These are phyloP conservation scores for Asterionellopsis glacialis DNA, from an alignment of 108 stramenopile species.

Conservation along the genomic window DNA sequence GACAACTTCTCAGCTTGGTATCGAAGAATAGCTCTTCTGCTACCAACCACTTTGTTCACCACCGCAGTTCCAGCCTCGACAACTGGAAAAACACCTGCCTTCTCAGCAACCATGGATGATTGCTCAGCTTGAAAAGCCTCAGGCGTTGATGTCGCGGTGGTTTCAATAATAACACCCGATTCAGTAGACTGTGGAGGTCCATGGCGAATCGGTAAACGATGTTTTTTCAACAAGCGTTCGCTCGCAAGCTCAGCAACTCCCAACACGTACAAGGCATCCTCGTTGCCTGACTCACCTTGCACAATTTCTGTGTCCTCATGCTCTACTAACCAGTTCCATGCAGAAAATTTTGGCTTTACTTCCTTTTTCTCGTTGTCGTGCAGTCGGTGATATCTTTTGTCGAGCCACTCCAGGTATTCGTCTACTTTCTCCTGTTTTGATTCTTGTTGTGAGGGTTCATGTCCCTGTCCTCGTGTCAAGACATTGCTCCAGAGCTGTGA, in stretches of 20 bases:
- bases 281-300: slow-evolving; percentile 7
- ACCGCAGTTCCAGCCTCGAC: slow-evolving; percentile 1
- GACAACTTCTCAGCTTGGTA: background rate
- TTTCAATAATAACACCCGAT: background rate
- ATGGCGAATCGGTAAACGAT: slow-evolving; percentile 4
- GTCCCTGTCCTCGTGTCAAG: no score
- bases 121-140: no score
- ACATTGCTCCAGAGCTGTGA: no score
- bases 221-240: slow-evolving; percentile 39
- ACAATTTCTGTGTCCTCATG: background rate
- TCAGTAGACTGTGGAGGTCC: background rate
- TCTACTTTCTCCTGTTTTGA: slow-evolving; percentile 36
- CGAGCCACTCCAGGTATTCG: slow-evolving; percentile 43
- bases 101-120: background rate
- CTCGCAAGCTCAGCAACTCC: slow-evolving; percentile 41
- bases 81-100: background rate
- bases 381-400: slow-evolving; percentile 34
- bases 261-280: slow-evolving; percentile 39
- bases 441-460: background rate
- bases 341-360: slow-evolving; percentile 1
- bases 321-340: slow-evolving; percentile 13
- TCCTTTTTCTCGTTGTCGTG: slow-evolving; percentile 19
- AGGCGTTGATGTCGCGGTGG: background rate
- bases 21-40: background rate
- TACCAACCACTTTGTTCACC: background rate